Percentiles rank a stretch among this genome's conserved stretches.
phyloP scores from a whole-genome alignment of 2,329 filamentous ascomycete species.

The Massarina eburnea region DNA sequence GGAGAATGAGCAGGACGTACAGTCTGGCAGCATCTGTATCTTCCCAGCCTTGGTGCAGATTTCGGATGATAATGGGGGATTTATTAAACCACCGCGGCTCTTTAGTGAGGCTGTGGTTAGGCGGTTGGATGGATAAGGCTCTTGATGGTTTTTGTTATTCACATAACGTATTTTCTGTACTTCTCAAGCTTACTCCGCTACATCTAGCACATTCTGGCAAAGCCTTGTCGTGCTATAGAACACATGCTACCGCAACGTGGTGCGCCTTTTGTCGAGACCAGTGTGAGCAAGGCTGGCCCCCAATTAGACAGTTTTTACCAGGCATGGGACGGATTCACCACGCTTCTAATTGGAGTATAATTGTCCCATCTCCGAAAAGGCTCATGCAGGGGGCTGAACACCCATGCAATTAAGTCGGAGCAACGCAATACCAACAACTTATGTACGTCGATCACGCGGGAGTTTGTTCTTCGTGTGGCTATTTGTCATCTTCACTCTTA shows the following conservation, averaged over 20 bases:
- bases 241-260: too few relatives aligned
- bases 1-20: slow-evolving; percentile 22
- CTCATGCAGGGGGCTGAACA: background rate
- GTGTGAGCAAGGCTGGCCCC: background rate
- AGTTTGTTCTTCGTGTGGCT: background rate
- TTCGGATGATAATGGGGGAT: slow-evolving; percentile 30
- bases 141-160: background rate
- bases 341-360: background rate
- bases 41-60: slow-evolving; percentile 40
- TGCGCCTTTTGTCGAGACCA: background rate
- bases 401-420: background rate
- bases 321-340: background rate
- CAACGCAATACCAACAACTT: background rate
- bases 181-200: background rate
- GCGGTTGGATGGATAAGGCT: slow-evolving; percentile 22
- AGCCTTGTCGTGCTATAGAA: background rate
- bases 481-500: background rate
- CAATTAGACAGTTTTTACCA: background rate
- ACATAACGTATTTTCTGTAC: background rate
- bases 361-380: background rate
- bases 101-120: slow-evolving; percentile 34
- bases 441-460: background rate
- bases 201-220: background rate
- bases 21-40: slow-evolving; percentile 33
- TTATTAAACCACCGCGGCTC: slow-evolving; percentile 26